Evolutionary conservation across 331 rosid species (phyloP).

Genomic region (Ulmus americana): DNA sequence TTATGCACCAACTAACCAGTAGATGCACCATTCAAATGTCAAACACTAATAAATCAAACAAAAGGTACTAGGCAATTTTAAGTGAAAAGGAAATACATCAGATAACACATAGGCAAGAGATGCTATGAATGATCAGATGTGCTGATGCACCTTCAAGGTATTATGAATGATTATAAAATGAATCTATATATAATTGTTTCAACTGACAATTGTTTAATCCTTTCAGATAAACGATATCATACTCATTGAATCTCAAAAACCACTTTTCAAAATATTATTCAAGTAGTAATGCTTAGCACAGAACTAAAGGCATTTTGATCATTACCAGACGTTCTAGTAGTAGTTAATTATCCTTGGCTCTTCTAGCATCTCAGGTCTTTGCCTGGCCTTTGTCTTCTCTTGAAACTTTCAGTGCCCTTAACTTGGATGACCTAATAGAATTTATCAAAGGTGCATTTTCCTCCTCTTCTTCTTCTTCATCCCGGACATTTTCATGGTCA

Average conservation of each 20-base stretch:
- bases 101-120: too few relatives aligned
- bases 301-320: conserved; percentile 23
- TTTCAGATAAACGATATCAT: too few relatives aligned
- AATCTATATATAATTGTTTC: too few relatives aligned
- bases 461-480: conserved; percentile 56
- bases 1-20: neutral
- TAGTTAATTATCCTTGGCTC: conserved; percentile 41
- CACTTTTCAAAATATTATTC: neutral
- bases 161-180: too few relatives aligned
- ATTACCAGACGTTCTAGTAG: conserved; percentile 53
- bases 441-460: conserved; percentile 73
- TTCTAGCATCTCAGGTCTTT: conserved; percentile 31
- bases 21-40: neutral
- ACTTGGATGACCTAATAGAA: conserved; percentile 66
- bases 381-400: conserved; percentile 52
- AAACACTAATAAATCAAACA: neutral
- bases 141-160: too few relatives aligned
- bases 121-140: too few relatives aligned
- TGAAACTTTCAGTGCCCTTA: conserved; percentile 60
- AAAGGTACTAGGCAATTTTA: too few relatives aligned
- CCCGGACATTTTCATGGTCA: conserved; percentile 63
- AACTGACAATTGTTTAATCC: too few relatives aligned
- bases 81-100: too few relatives aligned
- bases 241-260: neutral
- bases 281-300: neutral